These are phyloP conservation scores for Alnus glutinosa DNA, from an alignment of 306 rosid species.

Conservation along the genomic window DNA sequence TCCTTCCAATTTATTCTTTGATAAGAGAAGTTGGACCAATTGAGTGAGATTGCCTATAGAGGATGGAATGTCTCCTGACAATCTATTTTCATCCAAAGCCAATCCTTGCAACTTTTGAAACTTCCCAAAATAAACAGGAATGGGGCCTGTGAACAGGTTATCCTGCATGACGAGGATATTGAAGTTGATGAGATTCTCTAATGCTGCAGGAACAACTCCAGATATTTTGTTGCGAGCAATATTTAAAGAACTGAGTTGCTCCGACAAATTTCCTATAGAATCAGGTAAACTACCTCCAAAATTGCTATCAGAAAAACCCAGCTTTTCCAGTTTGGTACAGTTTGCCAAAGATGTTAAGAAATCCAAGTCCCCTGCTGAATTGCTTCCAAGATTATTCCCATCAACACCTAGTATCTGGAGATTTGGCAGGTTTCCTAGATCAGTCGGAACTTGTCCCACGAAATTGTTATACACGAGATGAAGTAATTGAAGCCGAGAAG, in stretches of 20 bases:
- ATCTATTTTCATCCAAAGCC: background rate
- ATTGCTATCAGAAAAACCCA: constrained; percentile 13
- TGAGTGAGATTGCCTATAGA: constrained; percentile 26
- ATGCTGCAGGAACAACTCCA: constrained; percentile 26
- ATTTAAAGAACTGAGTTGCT: background rate
- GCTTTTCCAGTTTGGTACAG: constrained; percentile 10
- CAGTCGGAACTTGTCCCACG: constrained; percentile 23
- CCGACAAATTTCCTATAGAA: constrained; percentile 35
- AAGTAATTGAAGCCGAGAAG: constrained; percentile 7
- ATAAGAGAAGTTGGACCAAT: background rate
- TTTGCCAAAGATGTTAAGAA: constrained; percentile 34
- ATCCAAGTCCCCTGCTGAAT: constrained; percentile 27
- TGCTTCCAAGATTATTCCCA: constrained; percentile 22
- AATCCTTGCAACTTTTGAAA: background rate
- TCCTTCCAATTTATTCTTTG: no score
- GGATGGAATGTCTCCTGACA: constrained; percentile 29
- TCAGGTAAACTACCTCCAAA: constrained; percentile 46
- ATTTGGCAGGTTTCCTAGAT: constrained; percentile 20
- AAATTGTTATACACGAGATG: background rate
- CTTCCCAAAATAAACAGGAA: constrained; percentile 24
- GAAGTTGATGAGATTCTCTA: constrained; percentile 29
- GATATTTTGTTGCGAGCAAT: constrained; percentile 13
- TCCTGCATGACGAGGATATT: background rate
- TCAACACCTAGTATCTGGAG: background rate
- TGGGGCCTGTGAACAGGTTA: constrained; percentile 17